A percentile compares a stretch with the other conserved stretches of the same genome.
phyloP scores from a whole-genome alignment of 257 asterid species.

The Henckelia pumila region DNA sequence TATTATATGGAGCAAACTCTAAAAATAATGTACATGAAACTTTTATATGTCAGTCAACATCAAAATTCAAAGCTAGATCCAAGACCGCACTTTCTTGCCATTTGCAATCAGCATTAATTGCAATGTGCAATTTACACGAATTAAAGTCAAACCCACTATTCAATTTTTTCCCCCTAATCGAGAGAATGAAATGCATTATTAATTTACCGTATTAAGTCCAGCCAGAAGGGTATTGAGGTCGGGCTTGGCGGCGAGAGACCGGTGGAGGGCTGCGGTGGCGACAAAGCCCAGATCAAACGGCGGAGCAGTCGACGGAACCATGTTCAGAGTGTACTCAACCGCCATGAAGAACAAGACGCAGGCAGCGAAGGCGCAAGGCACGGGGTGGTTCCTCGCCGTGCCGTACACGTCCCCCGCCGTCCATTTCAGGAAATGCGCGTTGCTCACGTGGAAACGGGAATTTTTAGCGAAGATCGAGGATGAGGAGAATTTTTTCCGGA shows the following conservation, averaged over 20 bases:
- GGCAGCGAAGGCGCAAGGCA: conserved; percentile 52
- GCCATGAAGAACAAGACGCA: conserved; percentile 53
- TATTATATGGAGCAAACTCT: neutral
- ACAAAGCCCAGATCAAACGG: conserved; percentile 74
- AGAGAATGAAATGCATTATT: neutral
- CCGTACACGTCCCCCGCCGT: conserved; percentile 37
- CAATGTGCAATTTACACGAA: neutral
- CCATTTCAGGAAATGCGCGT: conserved; percentile 50
- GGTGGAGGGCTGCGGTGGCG: conserved; percentile 51
- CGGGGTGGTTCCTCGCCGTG: conserved; percentile 50
- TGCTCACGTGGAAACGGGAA: neutral
- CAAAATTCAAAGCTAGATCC: conserved; percentile 25
- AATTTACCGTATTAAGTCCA: conserved; percentile 63
- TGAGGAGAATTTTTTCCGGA: conserved; percentile 17
- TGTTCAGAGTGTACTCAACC: conserved; percentile 60
- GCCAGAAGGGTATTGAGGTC: conserved; percentile 58
- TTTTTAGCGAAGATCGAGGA: neutral
- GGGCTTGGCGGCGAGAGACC: conserved; percentile 54
- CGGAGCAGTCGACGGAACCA: conserved; percentile 53
- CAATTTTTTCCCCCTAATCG: neutral
- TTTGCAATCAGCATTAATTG: neutral
- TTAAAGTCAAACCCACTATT: neutral
- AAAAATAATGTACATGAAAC: neutral
- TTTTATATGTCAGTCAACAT: conserved; percentile 15
- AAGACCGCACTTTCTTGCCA: conserved; percentile 13